Base-by-base conservation (phyloP, 768 basidiomycete genomes). In the Phylloporus rhodoxanthus region DNA sequence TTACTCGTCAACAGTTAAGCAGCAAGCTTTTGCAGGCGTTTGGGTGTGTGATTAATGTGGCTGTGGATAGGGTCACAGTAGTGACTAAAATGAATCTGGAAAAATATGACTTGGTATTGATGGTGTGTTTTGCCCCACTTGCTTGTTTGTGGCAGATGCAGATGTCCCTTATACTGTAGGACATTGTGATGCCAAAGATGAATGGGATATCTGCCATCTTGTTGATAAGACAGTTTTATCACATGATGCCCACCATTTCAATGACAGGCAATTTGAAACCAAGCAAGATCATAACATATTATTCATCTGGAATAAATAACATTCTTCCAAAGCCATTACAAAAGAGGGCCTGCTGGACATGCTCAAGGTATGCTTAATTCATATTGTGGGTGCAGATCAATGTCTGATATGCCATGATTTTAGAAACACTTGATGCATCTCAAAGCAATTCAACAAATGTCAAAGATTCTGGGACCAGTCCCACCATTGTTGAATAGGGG, bases 211-310 rank as follows among this genome's bases (percentile, higher is more conserved):
- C 85, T 3, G 95, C 95, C 8, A 97, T 95, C 30, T 91, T 84
- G 50, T 68, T 97, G 58, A 96, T 98, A 57, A 78, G 95, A 15
- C 90, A 93, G 70, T 98, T 97, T 64, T 93, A 97, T 70, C 82
- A 84, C 50, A 86, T 85, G 73, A 96, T 94, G 36, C 95, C 95
- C 5, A 97, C 97, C 65, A 96, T 98, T 56, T 94, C 92, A 19
- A 98, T 98, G 95, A 98, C 94, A 45, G 85, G 84, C 61, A 95
- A 93, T 67, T 91, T 88, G 47, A 87, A 91, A 59, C 92, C 93
- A 25, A 85, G 87, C 69, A 88, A 95, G 67, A 86, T 95, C 54
- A 84, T 93, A 81, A 89, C 84, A 8, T 95, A 94, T 62, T 61
- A 65, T 57, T 68, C 64, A 4, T 52, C 61, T 74, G 87, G 93